Evolutionary conservation across 208 protist species (phyloP), one percentile per base, ranked within the genome.

Genomic region (Wallacemonas sp.): DNA sequence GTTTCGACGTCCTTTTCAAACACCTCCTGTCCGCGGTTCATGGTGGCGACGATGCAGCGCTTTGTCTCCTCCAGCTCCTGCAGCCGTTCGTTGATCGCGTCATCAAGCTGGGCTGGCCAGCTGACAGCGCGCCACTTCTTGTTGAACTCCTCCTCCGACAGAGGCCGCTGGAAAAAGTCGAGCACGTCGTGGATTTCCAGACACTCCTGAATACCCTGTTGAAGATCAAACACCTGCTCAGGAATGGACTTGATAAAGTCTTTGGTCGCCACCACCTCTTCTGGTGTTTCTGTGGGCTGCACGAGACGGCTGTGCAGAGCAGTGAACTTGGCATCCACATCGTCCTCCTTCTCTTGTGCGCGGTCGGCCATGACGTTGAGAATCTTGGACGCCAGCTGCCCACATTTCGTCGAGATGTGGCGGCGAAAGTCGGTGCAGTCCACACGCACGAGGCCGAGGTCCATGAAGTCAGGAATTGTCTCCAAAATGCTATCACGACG

Each of bases 91-190:
- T 89, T 96, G 55, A 98, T 84, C 19, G 85, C 80, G 67, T 97
- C 91, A 44, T 95, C 84, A 9, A 98, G 79, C 47, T 83, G 73
- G 14, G 85, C 66, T 2, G 96, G 96, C 93, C 96, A 97, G 33
- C 83, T 83, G 36, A 97, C 87, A 14, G 92, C 85, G 17, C 74
- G 68, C 96, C 96, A 98, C 65, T 97, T 95, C 67, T 80, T 85
- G 62, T 90, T 90, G 72, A 98, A 98, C 72, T 98, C 95, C 39
- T 98, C 95, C 62, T 97, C 84, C 4, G 78, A 75, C 28, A 98
- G 80, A 22, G 78, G 72, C 28, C 84, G 87, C 44, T 95, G 81
- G 68, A 98, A 98, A n/a, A 75, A 60, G 30, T 98, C 94, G 22
- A 99, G 85, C 44, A 98, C 70, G 15, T 80, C 78, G 79, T 96